Base-by-base conservation (phyloP, 2,329 filamentous ascomycete genomes). In the Fusarium oxysporum region DNA sequence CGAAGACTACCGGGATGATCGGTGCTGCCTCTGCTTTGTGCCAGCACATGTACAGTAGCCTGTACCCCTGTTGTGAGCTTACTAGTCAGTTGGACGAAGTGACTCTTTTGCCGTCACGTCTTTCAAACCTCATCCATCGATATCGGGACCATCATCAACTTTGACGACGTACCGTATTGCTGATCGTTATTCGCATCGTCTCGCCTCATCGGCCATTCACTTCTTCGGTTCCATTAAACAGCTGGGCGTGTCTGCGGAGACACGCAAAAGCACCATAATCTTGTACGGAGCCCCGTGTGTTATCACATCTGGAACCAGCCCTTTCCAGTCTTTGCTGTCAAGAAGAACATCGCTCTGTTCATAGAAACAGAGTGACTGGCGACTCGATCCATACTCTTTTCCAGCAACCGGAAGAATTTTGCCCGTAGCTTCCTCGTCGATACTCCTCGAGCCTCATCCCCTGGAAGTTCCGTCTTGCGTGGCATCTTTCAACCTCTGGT, bases 21-120 rank as follows among this genome's bases (percentile, higher is more conserved):
- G 48, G 30, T 59, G 19, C 40, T 33, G 45, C 4, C 45, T 13
- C 43, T 70, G 41, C 38, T 53, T 23, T 37, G 28, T 43, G 45
- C 45, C 38, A 38, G 56, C 25, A 40, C 57, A 54, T 45, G 38
- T 57, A 58, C 23, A 58, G 32, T 45, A 69, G 32, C 45, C 25
- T 40, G 13, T 14, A 69, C 33, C 66, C 66, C 51, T 70, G 66
- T 69, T 51, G 21, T 21, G 9, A 19, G 54, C 56, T 53, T 40
- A 64, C 58, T 65, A 38, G 65, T 13, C 43, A 10, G n/a, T 25
- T 61, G 35, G n/a, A 32, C 41, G n/a, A 23, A 25, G 44, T 12
- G 30, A n/a, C 40, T 40, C 38, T 30, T 30, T 47, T 41, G 30
- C 38, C 50, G 21, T 21, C 23, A 21, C 47, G 25, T 25, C 30